These are phyloP conservation scores for Inga oerstediana DNA, from an alignment of 306 rosid genomes.

Conservation along the genomic window DNA sequence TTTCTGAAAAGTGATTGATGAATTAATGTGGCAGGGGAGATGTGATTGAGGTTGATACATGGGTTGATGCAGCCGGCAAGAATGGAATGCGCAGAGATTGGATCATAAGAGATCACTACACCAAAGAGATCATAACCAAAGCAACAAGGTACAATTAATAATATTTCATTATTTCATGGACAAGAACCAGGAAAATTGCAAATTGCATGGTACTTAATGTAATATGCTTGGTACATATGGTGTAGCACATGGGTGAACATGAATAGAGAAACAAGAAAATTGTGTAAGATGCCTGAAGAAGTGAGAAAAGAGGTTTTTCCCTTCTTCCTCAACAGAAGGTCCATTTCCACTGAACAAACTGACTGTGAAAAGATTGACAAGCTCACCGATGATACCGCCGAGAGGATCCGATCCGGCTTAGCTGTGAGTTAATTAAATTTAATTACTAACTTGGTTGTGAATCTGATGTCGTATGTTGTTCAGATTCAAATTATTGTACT, in stretches of 20 bases:
- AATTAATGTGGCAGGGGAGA: conserved; percentile 73
- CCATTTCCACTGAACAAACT: conserved; percentile 53
- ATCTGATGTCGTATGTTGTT: not conserved
- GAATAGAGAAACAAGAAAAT: conserved; percentile 89
- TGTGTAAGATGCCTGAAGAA: conserved; percentile 77
- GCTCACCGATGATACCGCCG: conserved; percentile 71
- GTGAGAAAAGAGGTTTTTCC: conserved; percentile 77
- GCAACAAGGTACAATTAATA: conserved; percentile 68
- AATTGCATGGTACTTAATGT: not conserved
- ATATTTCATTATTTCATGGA: conserved; percentile 2
- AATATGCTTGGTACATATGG: not conserved
- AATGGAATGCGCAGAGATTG: conserved; percentile 98
- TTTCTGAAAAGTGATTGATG: not conserved
- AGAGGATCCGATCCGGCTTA: conserved; percentile 70
- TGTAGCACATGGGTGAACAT: conserved; percentile 94
- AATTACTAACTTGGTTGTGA: not conserved
- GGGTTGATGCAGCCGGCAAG: conserved; percentile 94
- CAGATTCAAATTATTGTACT: not conserved
- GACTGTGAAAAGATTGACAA: conserved; percentile 72
- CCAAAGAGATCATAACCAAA: conserved; percentile 70
- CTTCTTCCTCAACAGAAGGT: conserved; percentile 62
- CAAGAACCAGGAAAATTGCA: not conserved
- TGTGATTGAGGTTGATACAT: conserved; percentile 84
- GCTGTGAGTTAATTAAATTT: conserved; percentile 55
- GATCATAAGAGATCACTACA: conserved; percentile 76